Evolutionary conservation across 2,329 filamentous ascomycete species (phyloP).

Genomic region (Pestalotiopsis sp.): DNA sequence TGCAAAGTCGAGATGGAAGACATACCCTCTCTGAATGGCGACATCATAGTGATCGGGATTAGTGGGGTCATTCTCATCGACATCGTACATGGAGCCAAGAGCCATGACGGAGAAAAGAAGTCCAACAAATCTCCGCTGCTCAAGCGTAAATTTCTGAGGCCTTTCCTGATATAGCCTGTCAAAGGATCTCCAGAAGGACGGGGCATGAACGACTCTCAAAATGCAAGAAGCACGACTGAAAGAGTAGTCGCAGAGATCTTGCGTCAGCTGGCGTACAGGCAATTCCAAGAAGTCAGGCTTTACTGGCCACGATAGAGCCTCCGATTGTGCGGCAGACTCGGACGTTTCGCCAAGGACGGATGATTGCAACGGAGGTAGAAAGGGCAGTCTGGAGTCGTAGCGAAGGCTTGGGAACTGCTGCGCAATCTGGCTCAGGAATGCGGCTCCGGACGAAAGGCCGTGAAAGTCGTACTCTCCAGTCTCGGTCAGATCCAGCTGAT

Average conservation of each 20-base stretch:
- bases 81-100: conserved; percentile 72
- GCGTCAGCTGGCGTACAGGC: conserved; percentile 10
- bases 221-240: conserved; percentile 61
- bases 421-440: conserved; percentile 15
- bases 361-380: conserved; percentile 8
- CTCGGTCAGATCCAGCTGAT: conserved; percentile 14
- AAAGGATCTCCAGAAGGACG: conserved; percentile 77
- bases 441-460: conserved; percentile 15
- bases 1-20: not conserved
- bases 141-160: conserved; percentile 61
- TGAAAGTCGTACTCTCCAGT: conserved; percentile 16
- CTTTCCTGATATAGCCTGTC: conserved; percentile 77
- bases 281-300: conserved; percentile 8
- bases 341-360: not conserved
- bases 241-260: conserved; percentile 56
- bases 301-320: not conserved
- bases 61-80: conserved; percentile 56
- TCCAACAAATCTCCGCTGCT: conserved; percentile 71
- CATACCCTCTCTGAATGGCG: conserved; percentile 60
- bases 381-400: conserved; percentile 15
- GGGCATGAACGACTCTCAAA: conserved; percentile 75
- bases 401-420: conserved; percentile 16
- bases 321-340: not conserved
- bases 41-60: conserved; percentile 49
- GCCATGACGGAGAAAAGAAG: conserved; percentile 72